Evolutionary conservation across 306 rosid species (phyloP).

Genomic region (Fagus sylvatica): DNA sequence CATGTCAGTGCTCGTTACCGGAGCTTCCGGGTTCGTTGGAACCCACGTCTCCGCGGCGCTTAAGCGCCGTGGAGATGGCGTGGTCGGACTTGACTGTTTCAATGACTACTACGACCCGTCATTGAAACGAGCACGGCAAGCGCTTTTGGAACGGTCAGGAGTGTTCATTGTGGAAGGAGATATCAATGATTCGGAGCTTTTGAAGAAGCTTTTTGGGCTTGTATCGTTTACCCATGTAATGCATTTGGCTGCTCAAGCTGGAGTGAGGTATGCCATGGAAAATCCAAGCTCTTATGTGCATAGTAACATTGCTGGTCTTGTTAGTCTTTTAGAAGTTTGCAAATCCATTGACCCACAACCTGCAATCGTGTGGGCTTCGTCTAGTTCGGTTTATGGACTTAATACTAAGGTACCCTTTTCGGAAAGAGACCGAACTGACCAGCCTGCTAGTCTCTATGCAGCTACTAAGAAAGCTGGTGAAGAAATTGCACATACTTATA

Average conservation of each 20-base stretch:
- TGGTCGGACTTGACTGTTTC: conserved; percentile 75
- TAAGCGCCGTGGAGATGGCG: conserved; percentile 91
- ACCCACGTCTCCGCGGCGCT: conserved; percentile 89
- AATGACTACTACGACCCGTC: conserved; percentile 88
- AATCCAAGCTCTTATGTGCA: conserved; percentile 95
- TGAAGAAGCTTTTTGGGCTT: conserved; percentile 86
- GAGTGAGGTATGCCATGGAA: conserved; percentile 99
- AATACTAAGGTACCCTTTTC: conserved; percentile 93
- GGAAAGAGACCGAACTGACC: conserved; percentile 83
- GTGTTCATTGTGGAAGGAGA: conserved; percentile 92
- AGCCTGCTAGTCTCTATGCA: conserved; percentile 93
- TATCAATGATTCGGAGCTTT: conserved; percentile 67
- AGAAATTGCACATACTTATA: conserved; percentile 93
- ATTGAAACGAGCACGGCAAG: conserved; percentile 79
- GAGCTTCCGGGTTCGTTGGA: conserved; percentile 92
- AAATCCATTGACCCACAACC: conserved; percentile 86
- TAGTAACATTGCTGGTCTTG: conserved; percentile 94
- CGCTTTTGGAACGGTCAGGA: conserved; percentile 75
- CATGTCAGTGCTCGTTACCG: conserved; percentile 78
- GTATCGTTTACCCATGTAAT: conserved; percentile 93
- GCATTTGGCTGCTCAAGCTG: conserved; percentile 99
- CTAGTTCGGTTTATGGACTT: conserved; percentile 95
- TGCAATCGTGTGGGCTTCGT: conserved; percentile 95
- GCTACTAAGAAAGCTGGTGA: conserved; percentile 99
- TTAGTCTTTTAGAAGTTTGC: conserved; percentile 85